Base-by-base conservation (phyloP, 2,329 filamentous ascomycete species). In the Colletotrichum spinosum region DNA sequence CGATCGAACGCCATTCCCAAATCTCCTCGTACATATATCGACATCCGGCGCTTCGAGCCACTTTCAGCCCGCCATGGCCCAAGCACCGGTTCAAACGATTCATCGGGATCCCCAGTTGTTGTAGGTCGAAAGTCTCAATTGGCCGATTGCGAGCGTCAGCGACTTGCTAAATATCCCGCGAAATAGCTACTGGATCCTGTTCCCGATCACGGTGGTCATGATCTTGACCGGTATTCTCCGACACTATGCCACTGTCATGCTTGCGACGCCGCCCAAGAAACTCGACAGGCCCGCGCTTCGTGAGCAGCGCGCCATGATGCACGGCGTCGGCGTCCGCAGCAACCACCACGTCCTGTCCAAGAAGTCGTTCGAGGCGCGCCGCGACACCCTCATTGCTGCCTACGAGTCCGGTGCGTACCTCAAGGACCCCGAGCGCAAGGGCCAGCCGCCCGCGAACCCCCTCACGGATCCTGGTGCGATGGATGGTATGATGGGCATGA, bases 401-500 rank as follows among this genome's bases (percentile, higher is more conserved):
- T 97, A 91, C 80, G 92, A 97, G 77, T 90, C 88, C 33, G 96
- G 97, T 52, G 88, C 88, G 39, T 99, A 94, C 76, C 84, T 99
- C 52, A 97, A 97, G 76, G 92, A 97, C 69, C 94, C 94, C 2
- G 92, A 96, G 59, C 88, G 85, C 73, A 90, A 92, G 75, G 94
- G 94, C 56, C 92, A 97, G 80, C 91, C 94, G 3, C 91, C 94
- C 17, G 89, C 93, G 42, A 99, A 98, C 80, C 96, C 96, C 4
- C 94, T 99, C 88, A 92, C 91, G 10, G 96, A 99, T 77, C 97
- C 97, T 25, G 91, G 91, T 52, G 93, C 93, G 64, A 99, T 99
- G 96, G 97, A 99, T 76, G 95, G 94, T 71, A 99, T 99, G 96
- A 99, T 99, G 96, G 95, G 96, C 71, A 97, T 97, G 93, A 97